Base-by-base conservation (phyloP, 345 rosid species). In the Eucalyptus virginea region DNA sequence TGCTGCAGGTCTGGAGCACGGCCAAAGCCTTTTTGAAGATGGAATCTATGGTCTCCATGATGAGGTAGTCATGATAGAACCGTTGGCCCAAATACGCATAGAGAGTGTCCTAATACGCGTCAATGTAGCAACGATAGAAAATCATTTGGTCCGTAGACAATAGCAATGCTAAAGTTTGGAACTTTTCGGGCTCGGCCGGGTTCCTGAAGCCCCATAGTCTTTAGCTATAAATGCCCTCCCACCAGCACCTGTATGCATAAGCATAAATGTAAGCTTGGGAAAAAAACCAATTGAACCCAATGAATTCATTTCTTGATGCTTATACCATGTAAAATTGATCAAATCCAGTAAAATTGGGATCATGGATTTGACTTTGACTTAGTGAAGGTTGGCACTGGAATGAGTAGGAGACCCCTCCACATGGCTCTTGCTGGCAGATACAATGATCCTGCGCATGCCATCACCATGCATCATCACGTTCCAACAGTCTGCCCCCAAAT, bases 121-220 rank as follows among this genome's bases (percentile, higher is more conserved):
- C 92, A 9, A 92, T 83, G 34, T 90, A 90, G 92, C 93, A 89
- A 6, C 91, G 67, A 37, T 65, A 87, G 86, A 90, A 92, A 21
- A 91, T 81, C 7, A 93, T 88, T 69, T 87, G 58, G 88, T 92
- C 94, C 14, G 92, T 87, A 14, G 89, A 88, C 19, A 90, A 88
- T 6, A 91, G 91, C 4, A 93, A 32, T 13, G 93, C 94, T 32
- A 92, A 93, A 16, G 93, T 93, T 88, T 93, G 94, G 32, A 87
- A 58, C 51, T 90, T 92, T 24, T 89, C 26, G 8, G 91, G 91
- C 42, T 93, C 90, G 48, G 94, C 92, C 23, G 88, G 89, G 92
- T 91, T 92, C 86, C 17, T n/a, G 89, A 91, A 91, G 51, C 10
- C 91, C 91, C 67, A 93, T 88, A 6, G 88, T 91, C 93, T 89